Conservation (phyloP, 345 rosid genomes). For the Ricinus communis region DNA sequence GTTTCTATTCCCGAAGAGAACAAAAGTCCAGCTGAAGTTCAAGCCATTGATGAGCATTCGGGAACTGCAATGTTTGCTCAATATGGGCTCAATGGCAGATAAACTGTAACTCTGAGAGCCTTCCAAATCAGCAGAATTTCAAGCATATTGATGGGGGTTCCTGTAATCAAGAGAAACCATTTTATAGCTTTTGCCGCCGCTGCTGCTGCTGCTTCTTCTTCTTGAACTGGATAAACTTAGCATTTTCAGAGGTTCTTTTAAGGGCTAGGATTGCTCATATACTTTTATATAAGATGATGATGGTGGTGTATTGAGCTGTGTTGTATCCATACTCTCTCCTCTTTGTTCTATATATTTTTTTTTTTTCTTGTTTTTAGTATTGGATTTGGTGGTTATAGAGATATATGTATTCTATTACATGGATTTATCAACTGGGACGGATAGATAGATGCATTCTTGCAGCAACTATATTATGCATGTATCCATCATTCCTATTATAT, state of each 20-base stretch:
- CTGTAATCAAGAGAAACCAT: not conserved
- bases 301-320: slow-evolving; percentile 14
- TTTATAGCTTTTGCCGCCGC: not conserved
- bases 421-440: slow-evolving; percentile 11
- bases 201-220: not conserved
- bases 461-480: slow-evolving; percentile 11
- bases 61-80: slow-evolving; percentile 70
- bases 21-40: slow-evolving; percentile 39
- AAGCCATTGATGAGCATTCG: slow-evolving; percentile 49
- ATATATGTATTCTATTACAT: slow-evolving; percentile 13
- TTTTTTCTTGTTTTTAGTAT: not conserved
- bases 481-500: slow-evolving; percentile 3
- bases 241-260: slow-evolving; percentile 10
- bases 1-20: slow-evolving; percentile 41
- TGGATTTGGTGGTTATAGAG: slow-evolving; percentile 1
- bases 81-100: slow-evolving; percentile 67
- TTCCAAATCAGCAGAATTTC: too few relatives aligned
- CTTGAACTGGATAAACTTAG: slow-evolving; percentile 1
- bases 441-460: slow-evolving; percentile 16
- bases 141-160: not conserved
- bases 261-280: slow-evolving; percentile 11
- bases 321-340: not conserved
- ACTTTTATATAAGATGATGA: slow-evolving; percentile 5
- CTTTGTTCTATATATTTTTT: not conserved
- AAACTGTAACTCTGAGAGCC: slow-evolving; percentile 2